Base-by-base conservation (phyloP, 1,284 basidiomycete species). In the Trichosporon sp. region DNA sequence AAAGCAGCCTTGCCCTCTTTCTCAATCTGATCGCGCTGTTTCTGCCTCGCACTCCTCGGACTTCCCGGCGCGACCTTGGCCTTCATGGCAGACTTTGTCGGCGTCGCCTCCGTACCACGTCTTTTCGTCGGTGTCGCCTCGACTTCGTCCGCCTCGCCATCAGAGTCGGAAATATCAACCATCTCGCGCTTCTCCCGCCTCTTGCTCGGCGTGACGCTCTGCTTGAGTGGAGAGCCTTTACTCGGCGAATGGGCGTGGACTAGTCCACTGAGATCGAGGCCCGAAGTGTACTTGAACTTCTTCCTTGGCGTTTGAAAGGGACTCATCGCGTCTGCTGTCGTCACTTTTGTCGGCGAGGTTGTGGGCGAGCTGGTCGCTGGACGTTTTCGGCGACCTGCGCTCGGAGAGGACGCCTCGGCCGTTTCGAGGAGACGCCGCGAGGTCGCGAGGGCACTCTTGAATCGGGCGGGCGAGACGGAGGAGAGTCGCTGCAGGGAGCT, bases 401-500 rank as follows among this genome's bases (percentile, higher is more conserved):
- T 29, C 2, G 37, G 44, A 11, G 60, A 56, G 2, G 27, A n/a
- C 32, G 52, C 37, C 5, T 59, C 63, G 1, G 36, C 34, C 11
- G 57, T 23, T 11, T 68, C 59, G 10, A 78, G 71, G 4, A 78
- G 36, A 0, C 65, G 66, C 8, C 75, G 70, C 19, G 72, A 63
- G 13, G 59, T 58, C 3, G 65, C 54, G 14, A 78, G 66, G 8
- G 74, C 71, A 0, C 72, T 72, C 23, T 70, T 65, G 70, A 78
- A 78, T 64, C 73, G 74, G 3, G 73, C 65, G 2, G 73, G 72
- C 0, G 76, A 74, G 62, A 78, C 76, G 31, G 71, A 72, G 2
- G 70, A 71, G 19, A 73, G 73, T 70, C 77, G 78, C 65, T 76
- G 75, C 1, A 76, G 74, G 0, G 73, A 70, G 1, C 63, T 54